phyloP scores from a whole-genome alignment of 2,329 filamentous ascomycete genomes.

The Colletotrichum chrysophilum region DNA sequence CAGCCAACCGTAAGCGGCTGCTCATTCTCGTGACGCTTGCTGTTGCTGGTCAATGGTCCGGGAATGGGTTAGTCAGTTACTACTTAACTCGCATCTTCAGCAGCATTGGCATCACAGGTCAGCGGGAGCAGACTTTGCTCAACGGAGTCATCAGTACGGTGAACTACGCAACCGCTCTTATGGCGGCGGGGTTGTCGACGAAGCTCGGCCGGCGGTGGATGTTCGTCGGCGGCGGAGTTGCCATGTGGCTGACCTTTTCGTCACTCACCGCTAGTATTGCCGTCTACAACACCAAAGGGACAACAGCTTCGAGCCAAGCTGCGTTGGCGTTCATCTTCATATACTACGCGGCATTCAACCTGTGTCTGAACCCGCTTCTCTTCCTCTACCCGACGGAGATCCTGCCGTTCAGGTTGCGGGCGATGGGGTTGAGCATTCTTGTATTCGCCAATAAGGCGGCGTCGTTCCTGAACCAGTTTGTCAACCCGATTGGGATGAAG shows the following conservation, averaged over 20 bases:
- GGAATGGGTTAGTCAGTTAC: conserved; percentile 38
- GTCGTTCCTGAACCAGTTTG: conserved; percentile 39
- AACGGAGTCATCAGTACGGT: conserved; percentile 32
- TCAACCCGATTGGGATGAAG: conserved; percentile 33
- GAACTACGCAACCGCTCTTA: neutral
- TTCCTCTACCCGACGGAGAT: conserved; percentile 29
- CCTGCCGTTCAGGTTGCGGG: conserved; percentile 29
- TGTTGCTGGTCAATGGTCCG: conserved; percentile 30
- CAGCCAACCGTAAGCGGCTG: conserved; percentile 28
- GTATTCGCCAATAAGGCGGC: conserved; percentile 26
- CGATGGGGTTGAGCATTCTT: conserved; percentile 29
- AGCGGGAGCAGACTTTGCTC: conserved; percentile 41
- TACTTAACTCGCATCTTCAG: conserved; percentile 41
- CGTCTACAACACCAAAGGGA: neutral
- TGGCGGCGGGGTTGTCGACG: neutral
- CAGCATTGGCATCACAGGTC: conserved; percentile 29
- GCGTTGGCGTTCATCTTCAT: conserved; percentile 40
- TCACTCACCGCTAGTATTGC: neutral
- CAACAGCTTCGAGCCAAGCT: neutral
- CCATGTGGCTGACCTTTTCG: conserved; percentile 8
- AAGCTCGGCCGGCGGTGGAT: conserved; percentile 20
- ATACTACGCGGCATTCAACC: conserved; percentile 27
- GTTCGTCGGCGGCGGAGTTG: conserved; percentile 28
- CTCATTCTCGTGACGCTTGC: conserved; percentile 27
- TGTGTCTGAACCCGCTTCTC: neutral